Evolutionary conservation across 129 eudicot species (phyloP).

Genomic region (Flaveria bidentis): DNA sequence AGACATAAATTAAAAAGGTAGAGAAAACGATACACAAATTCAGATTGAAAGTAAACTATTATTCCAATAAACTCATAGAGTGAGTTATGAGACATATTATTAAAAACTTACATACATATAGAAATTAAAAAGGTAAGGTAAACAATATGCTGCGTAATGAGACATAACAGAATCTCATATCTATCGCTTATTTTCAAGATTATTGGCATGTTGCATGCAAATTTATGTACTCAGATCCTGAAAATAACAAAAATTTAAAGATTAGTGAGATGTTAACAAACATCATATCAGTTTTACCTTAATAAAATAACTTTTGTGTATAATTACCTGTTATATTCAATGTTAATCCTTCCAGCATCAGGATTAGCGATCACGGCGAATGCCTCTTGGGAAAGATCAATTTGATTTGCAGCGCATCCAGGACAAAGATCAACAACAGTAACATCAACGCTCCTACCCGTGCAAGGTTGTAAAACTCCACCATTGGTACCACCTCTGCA

Average conservation of each 20-base stretch:
- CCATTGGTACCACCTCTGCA: constrained; percentile 16
- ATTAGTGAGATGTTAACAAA: not conserved
- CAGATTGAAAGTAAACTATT: no score
- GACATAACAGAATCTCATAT: not conserved
- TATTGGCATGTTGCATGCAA: not conserved
- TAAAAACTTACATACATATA: no score
- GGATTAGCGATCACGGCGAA: constrained; percentile 44
- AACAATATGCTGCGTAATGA: no score
- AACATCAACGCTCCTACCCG: constrained; percentile 35
- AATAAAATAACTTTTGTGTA: not conserved
- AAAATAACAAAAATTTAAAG: not conserved
- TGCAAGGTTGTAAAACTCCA: constrained; percentile 10
- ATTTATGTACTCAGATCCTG: constrained; percentile 22
- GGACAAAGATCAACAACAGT: constrained; percentile 59
- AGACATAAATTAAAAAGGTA: no score
- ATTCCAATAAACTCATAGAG: no score
- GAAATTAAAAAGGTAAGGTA: no score
- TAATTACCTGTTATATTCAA: constrained; percentile 37
- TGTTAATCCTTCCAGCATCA: constrained; percentile 43
- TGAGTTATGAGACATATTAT: no score
- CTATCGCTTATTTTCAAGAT: not conserved
- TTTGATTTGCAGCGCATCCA: constrained; percentile 36
- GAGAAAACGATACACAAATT: no score
- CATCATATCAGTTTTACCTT: not conserved
- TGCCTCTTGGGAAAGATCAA: constrained; percentile 58